Conservation (phyloP, 2,329 filamentous ascomycete genomes). For the Talaromyces sp. region DNA sequence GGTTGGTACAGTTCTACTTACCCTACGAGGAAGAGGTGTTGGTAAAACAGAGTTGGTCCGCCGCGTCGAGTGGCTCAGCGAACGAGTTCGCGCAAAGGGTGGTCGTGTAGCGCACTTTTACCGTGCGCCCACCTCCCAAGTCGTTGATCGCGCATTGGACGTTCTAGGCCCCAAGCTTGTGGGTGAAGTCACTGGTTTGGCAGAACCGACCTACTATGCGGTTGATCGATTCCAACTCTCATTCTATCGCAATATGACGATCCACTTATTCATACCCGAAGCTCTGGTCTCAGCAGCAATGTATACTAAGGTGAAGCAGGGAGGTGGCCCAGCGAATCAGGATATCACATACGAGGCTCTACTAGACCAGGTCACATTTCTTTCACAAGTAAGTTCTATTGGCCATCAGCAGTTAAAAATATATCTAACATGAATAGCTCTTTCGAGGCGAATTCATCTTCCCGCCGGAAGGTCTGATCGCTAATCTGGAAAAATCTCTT, state of each 20-base stretch:
- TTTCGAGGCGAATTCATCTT: conserved; percentile 98
- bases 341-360: conserved; percentile 73
- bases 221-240: conserved; percentile 95
- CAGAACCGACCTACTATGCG: conserved; percentile 89
- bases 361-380: conserved; percentile 75
- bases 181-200: conserved; percentile 71
- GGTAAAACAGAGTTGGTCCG: conserved; percentile 81
- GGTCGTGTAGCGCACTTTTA: conserved; percentile 93
- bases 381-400: conserved; percentile 59
- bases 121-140: conserved; percentile 70
- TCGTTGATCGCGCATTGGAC: conserved; percentile 85
- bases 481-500: conserved; percentile 79
- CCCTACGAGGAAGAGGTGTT: conserved; percentile 84
- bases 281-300: conserved; percentile 84
- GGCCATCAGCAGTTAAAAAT: neutral
- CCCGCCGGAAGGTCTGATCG: conserved; percentile 74
- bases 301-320: conserved; percentile 86
- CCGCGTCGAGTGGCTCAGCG: conserved; percentile 84
- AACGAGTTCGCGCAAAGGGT: conserved; percentile 76
- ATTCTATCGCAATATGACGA: conserved; percentile 99
- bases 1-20: conserved; percentile 89
- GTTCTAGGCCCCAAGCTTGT: conserved; percentile 89
- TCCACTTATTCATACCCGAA: conserved; percentile 94
- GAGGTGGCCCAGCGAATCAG: conserved; percentile 78
- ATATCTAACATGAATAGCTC: conserved; percentile 49